phyloP scores from a whole-genome alignment of 495 filamentous ascomycete species.

The Cenococcum geophilum region DNA sequence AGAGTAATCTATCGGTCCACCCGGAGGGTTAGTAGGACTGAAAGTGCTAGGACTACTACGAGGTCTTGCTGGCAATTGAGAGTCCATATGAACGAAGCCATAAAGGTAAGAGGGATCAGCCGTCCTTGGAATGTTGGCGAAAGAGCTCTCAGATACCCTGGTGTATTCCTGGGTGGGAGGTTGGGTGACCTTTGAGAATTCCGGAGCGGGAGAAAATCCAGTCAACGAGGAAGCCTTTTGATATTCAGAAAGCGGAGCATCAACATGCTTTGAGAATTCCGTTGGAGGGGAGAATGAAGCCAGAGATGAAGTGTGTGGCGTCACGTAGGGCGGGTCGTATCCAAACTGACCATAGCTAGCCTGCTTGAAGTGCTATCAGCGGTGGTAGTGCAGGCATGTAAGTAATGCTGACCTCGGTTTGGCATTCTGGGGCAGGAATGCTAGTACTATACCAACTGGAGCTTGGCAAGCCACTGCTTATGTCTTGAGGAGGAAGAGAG shows the following conservation, averaged over 20 bases:
- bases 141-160: conserved; percentile 9
- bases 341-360: conserved; percentile 14
- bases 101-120: conserved; percentile 7
- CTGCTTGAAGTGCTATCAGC: not conserved
- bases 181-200: conserved; percentile 23
- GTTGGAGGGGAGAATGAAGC: conserved; percentile 23
- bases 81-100: conserved; percentile 22
- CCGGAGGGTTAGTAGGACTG: conserved; percentile 26
- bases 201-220: conserved; percentile 23
- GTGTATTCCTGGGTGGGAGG: conserved; percentile 7
- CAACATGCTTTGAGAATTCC: conserved; percentile 14
- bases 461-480: conserved; percentile 13
- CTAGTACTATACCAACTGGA: conserved; percentile 25
- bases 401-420: conserved; percentile 20
- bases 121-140: conserved; percentile 4
- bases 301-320: conserved; percentile 25
- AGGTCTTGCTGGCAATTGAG: conserved; percentile 28
- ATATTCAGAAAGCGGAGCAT: conserved; percentile 6
- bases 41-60: conserved; percentile 39
- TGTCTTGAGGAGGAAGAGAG: conserved; percentile 20
- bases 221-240: conserved; percentile 15
- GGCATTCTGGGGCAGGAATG: conserved; percentile 23
- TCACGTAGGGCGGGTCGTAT: conserved; percentile 29
- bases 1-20: conserved; percentile 22
- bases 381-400: not conserved